Percentiles rank a stretch among this genome's conserved stretches.
Conservation (phyloP, 495 filamentous ascomycete genomes). For the Neurospora sp. region DNA sequence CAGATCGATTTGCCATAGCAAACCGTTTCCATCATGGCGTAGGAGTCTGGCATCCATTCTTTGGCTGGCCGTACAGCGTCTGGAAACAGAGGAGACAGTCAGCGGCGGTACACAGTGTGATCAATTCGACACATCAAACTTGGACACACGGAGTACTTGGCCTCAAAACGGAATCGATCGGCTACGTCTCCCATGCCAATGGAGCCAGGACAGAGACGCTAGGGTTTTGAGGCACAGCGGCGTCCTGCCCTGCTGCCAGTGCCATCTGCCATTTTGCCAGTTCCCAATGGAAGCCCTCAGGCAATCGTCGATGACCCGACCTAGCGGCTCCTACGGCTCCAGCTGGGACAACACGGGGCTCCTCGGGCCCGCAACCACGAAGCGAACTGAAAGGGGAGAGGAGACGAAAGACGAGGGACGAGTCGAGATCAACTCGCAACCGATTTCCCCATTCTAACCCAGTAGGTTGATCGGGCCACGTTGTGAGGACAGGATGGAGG, state of each 20-base stretch:
- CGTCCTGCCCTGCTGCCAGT: not conserved
- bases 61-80: not conserved
- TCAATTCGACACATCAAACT: not conserved
- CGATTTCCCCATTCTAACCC: not conserved
- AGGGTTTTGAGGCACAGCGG: not conserved
- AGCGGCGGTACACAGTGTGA: not conserved
- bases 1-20: not conserved
- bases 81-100: not conserved
- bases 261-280: not conserved
- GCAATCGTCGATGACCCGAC: not conserved
- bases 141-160: not conserved
- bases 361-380: not conserved
- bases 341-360: not conserved
- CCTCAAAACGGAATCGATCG: not conserved
- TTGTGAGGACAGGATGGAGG: not conserved
- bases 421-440: not conserved
- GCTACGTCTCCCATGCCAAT: not conserved
- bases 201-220: not conserved
- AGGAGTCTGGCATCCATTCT: not conserved
- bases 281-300: not conserved
- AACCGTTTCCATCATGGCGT: not conserved
- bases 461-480: not conserved
- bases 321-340: not conserved
- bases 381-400: not conserved
- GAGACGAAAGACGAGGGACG: not conserved